A percentile compares a stretch with the other conserved stretches of the same genome.
Evolutionary conservation across 306 rosid genomes (phyloP).

Genomic region (Gastrolobium bilobum): DNA sequence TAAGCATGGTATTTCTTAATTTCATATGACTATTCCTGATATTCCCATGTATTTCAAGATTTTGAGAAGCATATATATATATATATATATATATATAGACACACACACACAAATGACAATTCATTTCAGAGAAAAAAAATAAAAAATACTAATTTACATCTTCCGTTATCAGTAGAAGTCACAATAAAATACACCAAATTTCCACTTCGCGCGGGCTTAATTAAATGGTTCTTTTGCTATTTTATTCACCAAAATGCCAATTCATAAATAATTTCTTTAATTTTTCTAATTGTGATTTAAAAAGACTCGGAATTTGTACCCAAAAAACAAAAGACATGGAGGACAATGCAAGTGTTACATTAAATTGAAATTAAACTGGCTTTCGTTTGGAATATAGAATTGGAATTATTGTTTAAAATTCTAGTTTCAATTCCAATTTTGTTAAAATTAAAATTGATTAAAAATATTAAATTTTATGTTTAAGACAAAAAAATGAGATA

Average conservation of each 20-base stretch:
- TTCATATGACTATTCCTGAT: conserved; percentile 2
- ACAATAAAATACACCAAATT: not conserved
- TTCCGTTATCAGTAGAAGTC: not conserved
- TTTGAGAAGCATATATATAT: not conserved
- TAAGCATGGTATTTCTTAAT: conserved; percentile 2
- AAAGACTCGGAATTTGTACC: too few species aligned
- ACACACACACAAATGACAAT: not conserved
- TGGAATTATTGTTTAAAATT: too few species aligned
- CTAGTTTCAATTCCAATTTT: too few species aligned
- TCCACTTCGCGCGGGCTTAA: not conserved
- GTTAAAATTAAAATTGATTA: too few species aligned
- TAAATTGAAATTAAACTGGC: too few species aligned
- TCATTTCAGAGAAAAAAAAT: not conserved
- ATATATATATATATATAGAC: not conserved
- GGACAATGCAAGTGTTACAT: too few species aligned
- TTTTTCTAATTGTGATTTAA: too few species aligned
- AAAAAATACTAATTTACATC: not conserved
- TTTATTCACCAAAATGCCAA: not conserved
- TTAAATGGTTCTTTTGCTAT: not conserved
- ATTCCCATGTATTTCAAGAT: not conserved
- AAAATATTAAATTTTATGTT: too few species aligned
- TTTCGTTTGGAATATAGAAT: too few species aligned
- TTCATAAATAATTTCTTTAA: not conserved
- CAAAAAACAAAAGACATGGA: too few species aligned
- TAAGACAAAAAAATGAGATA: too few species aligned